A percentile compares a stretch with the other conserved stretches of the same genome.
These are phyloP conservation scores for Cryphonectria japonica DNA, from an alignment of 2,329 filamentous ascomycete genomes.

Conservation along the genomic window DNA sequence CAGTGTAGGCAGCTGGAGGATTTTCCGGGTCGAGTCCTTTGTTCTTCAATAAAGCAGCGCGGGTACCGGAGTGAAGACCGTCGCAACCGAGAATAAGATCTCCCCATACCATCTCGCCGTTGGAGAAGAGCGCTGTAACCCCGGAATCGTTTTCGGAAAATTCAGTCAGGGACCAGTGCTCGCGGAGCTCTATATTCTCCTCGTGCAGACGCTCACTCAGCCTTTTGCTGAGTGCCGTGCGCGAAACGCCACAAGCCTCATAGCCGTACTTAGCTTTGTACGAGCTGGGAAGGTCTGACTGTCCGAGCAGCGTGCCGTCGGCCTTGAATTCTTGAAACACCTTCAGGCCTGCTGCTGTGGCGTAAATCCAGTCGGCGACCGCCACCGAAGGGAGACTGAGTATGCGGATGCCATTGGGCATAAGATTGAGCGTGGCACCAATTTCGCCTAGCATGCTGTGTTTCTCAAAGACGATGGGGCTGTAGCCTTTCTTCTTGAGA, in stretches of 20 bases:
- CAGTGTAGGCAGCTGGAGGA: not conserved
- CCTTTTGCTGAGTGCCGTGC: not conserved
- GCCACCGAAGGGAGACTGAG: not conserved
- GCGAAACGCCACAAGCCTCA: not conserved
- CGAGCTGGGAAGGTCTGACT: not conserved
- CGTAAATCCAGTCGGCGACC: not conserved
- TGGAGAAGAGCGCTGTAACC: not conserved
- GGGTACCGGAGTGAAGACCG: not conserved
- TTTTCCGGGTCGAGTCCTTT: not conserved
- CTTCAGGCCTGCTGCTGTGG: not conserved
- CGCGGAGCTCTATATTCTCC: not conserved
- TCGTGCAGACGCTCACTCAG: not conserved
- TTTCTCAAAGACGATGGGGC: not conserved
- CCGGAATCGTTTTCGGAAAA: not conserved
- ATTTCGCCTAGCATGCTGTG: not conserved
- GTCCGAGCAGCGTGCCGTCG: not conserved
- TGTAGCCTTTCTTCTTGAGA: not conserved
- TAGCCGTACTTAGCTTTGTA: not conserved
- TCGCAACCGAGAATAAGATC: not conserved
- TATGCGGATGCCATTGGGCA: not conserved
- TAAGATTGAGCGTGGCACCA: not conserved
- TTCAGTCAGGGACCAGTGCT: not conserved
- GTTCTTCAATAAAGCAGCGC: not conserved
- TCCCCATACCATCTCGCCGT: not conserved
- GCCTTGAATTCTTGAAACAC: not conserved